Evolutionary conservation across 805 yeast genomes (phyloP).

Genomic region (Pichia ethanolica): DNA sequence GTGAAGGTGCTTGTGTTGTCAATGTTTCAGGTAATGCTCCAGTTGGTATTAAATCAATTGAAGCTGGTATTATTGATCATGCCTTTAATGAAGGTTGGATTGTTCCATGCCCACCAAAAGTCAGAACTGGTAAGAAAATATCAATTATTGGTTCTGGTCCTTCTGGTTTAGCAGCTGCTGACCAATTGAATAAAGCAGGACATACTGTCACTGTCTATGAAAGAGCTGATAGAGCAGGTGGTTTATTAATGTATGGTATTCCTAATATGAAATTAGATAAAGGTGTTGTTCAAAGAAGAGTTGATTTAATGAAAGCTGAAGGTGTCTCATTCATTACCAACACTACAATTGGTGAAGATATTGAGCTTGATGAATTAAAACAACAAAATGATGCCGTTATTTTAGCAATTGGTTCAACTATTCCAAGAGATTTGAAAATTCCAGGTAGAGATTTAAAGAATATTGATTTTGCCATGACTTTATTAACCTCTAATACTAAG

Average conservation of each 20-base stretch:
- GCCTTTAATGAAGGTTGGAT: conserved; percentile 98
- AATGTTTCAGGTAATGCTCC: conserved; percentile 91
- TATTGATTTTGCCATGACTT: conserved; percentile 91
- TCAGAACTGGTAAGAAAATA: conserved; percentile 76
- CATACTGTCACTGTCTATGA: conserved; percentile 88
- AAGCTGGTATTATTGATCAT: conserved; percentile 91
- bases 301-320: conserved; percentile 83
- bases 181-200: conserved; percentile 94
- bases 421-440: conserved; percentile 89
- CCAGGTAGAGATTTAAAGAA: conserved; percentile 90
- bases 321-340: conserved; percentile 75
- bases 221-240: conserved; percentile 94
- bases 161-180: conserved; percentile 94
- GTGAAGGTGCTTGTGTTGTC: conserved; percentile 87
- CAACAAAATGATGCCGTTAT: conserved; percentile 72
- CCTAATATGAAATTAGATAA: conserved; percentile 98
- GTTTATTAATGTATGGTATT: conserved; percentile 96
- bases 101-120: conserved; percentile 67
- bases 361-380: conserved; percentile 63
- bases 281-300: conserved; percentile 84
- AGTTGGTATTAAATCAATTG: conserved; percentile 93
- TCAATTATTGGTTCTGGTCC: conserved; percentile 97
- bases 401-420: conserved; percentile 89
- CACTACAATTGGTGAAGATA: conserved; percentile 79
- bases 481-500: conserved; percentile 81